Base-by-base conservation (phyloP, 345 rosid species). In the Mercurialis annua region DNA sequence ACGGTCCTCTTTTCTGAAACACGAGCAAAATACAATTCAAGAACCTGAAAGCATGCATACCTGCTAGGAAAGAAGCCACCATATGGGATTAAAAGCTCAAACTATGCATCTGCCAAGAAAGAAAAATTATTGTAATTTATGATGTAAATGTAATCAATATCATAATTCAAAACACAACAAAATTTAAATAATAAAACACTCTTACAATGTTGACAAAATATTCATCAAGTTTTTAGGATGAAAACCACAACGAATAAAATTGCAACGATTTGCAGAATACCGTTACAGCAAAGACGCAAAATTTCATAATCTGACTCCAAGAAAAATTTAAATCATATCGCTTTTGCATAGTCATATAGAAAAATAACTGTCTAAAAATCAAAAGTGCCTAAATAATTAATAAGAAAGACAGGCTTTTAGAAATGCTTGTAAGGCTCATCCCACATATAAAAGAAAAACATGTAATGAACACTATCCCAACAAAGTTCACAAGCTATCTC, bases 31-130 rank as follows among this genome's bases (percentile, higher is more conserved):
- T 10, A 21, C 2, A 33, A 1, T 40, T 4, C 15, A 23, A 8
- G 14, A 1, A 23, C 36, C 31, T 27, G 23, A 33, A 14, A 15
- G 51, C 43, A 16, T 67, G 51, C 43, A 16, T 67, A 67, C 54
- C 70, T 67, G 62, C 62, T 40, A 44, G 62, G 16, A 43, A 20
- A n/a, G 27, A 30, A 44, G 38, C 16, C 27, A 30, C 43, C 60
- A 1, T n/a, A 21, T 23, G 49, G n/a, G 29, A 42, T 30, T 20
- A 18, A 42, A 26, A 54, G 33, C 33, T 56, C 42, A 54, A 23
- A 29, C 62, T 67, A 67, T 16, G 70, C 70, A 55, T 55, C 62
- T 67, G 70, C 30, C 70, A 53, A 65, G 21, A 8, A 66, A 53
- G 49, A 27, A 55, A 29, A n/a, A n/a, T 8, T 10, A 20, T 24